Evolutionary conservation across 2,329 filamentous ascomycete species (phyloP), one percentile per base, ranked within the genome.

Genomic region (Shiraia sp.): DNA sequence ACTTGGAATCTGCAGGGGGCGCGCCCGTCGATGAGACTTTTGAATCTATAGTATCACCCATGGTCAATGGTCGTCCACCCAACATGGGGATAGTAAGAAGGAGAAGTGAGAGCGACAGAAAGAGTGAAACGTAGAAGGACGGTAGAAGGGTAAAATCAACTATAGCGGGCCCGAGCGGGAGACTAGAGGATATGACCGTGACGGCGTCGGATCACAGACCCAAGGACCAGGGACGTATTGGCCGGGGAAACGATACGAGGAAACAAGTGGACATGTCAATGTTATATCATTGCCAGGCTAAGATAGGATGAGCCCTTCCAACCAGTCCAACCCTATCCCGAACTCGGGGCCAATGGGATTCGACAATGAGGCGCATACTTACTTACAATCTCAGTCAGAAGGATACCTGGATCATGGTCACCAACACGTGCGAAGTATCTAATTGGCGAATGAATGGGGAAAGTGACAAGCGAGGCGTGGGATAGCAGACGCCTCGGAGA

Each of bases 381-480:
- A 66, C 63, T n/a, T n/a, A n/a, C 53, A 53, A 46, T 30, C 53
- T 45, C 53, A 40, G 46, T 53, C 54, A 61, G 53, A 53, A 43
- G 47, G 51, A 49, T 48, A 51, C 35, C 33, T 54, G 52, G 42
- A 46, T 53, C 56, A 65, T 58, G 39, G 48, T 61, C n/a, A n/a
- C n/a, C n/a, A 53, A 64, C 64, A 65, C 57, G 59, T 60, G 62
- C 59, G 42, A 51, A 49, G 49, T 45, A 47, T 42, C 35, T 42
- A 53, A 45, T 51, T 52, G 40, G 43, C 51, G 48, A 35, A 38
- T 51, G 47, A 54, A 50, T 40, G 53, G 55, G 53, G 44, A 40
- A 45, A 54, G 50, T 46, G 32, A 34, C 40, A 51, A 47, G 47
- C 36, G 49, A 55, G 40, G 42, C 50, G 49, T 47, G 47, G 53